Evolutionary conservation across 2,329 filamentous ascomycete genomes (phyloP), one percentile per base, ranked within the genome.

Genomic region (Metarhizium guizhouense): DNA sequence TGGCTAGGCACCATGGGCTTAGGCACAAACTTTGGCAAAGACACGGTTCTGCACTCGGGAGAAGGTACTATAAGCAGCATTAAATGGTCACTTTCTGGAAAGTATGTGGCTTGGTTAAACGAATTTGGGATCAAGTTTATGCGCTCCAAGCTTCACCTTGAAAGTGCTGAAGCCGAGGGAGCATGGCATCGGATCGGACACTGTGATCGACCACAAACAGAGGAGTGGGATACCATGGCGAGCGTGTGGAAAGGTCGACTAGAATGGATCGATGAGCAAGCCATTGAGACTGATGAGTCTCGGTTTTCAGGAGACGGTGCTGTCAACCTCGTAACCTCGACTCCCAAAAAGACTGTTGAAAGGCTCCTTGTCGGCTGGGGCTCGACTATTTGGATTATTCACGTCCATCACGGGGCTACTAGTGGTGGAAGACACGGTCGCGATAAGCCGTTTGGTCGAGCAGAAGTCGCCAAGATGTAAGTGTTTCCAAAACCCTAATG

Each of bases 101-200:
- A 88, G 72, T 97, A 92, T 65, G 88, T 96, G 1, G 89, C 86
- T 0, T 99, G 94, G 94, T 80, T 95, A 45, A 99, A 97, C 65
- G 94, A 99, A 70, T 87, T 95, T 65, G 94, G 94, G 4, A 95
- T 97, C 68, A 96, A 96, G 69, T 94, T 99, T 58, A 97, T 97
- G 92, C 84, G 94, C 42, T 90, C 90, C 4, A 90, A 94, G 67
- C 67, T 95, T 20, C 84, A 92, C 62, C 78, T 96, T 5, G 90
- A 95, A 6, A 84, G 77, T 59, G 79, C 80, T 13, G 87, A 95
- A 65, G 75, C 80, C 2, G 92, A 96, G 16, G 85, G 87, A 61
- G 90, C 92, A 2, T 99, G 95, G 95, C 95, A 94, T 70, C 82
- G 93, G 10, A 90, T 99, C 59, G 92, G 90, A 29, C 93, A 97